A percentile compares a stretch with the other conserved stretches of the same genome.
These are phyloP conservation scores for Yamadazyma songkhlaensis DNA, from an alignment of 1,139 yeast species.

Conservation along the genomic window DNA sequence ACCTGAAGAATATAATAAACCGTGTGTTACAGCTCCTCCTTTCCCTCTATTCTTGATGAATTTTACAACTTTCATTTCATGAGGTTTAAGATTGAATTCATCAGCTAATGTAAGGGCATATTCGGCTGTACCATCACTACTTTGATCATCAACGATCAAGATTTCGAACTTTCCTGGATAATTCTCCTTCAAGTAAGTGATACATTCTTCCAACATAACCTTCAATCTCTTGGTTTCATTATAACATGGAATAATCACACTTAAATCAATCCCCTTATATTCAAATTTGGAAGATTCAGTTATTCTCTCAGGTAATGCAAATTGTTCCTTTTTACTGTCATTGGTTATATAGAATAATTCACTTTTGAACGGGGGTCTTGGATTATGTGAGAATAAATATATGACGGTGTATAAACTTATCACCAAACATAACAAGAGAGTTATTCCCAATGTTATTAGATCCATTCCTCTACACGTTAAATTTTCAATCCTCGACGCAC, in stretches of 20 bases:
- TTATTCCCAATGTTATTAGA: constrained; percentile 2
- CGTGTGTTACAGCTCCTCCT: constrained; percentile 98
- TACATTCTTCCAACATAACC: constrained; percentile 74
- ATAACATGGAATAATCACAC: constrained; percentile 87
- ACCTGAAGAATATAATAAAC: constrained; percentile 76
- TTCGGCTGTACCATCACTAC: constrained; percentile 73
- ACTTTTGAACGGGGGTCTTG: constrained; percentile 51
- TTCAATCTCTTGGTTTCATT: constrained; percentile 78
- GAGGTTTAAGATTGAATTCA: constrained; percentile 49
- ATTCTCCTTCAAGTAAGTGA: constrained; percentile 47
- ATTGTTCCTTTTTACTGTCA: constrained; percentile 18
- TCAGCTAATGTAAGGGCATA: constrained; percentile 69
- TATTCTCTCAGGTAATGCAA: constrained; percentile 29
- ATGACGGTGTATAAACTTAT: constrained; percentile 35
- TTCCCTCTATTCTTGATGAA: constrained; percentile 82
- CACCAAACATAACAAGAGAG: constrained; percentile 3
- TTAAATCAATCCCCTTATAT: constrained; percentile 43
- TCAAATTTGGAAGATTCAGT: constrained; percentile 27
- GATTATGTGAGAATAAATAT: constrained; percentile 56
- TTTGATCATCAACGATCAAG: constrained; percentile 88
- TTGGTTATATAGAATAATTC: constrained; percentile 53
- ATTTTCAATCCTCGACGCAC: constrained; percentile 4
- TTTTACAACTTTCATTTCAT: constrained; percentile 64
- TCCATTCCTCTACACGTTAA: constrained; percentile 6
- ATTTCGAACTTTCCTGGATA: constrained; percentile 60